Conservation (phyloP, 768 basidiomycete genomes). For the Podaxis sp. region DNA sequence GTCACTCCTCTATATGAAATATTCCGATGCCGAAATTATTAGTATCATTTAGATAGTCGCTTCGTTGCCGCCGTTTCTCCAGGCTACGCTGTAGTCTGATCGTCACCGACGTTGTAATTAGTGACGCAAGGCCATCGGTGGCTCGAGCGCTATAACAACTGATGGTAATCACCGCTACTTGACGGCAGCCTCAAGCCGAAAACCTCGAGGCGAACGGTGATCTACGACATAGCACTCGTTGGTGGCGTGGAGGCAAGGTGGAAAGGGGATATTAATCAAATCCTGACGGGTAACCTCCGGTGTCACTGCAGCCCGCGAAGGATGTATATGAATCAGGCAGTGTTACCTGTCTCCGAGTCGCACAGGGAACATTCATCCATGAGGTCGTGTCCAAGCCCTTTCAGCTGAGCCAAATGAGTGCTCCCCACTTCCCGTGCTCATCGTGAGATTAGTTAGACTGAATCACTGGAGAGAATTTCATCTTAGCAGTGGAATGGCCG, state of each 20-base stretch:
- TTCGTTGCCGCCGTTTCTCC: background rate
- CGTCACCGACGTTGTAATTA: background rate
- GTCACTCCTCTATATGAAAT: background rate
- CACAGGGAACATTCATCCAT: background rate
- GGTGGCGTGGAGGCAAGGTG: background rate
- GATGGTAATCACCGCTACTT: background rate
- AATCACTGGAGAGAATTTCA: background rate
- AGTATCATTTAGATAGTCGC: background rate
- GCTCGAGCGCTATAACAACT: no score
- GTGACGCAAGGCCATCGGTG: background rate
- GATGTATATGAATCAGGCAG: constrained; percentile 8
- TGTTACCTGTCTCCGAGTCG: background rate
- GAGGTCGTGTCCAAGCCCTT: background rate
- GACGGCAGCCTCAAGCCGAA: background rate
- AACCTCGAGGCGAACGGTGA: background rate
- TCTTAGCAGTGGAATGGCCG: background rate
- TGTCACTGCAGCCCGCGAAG: background rate
- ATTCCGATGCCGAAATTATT: background rate
- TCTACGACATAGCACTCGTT: constrained; percentile 2
- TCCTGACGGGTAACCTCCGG: constrained; percentile 1
- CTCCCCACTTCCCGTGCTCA: background rate
- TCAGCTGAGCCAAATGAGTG: background rate
- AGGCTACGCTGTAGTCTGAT: background rate
- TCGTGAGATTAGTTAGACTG: constrained; percentile 2
- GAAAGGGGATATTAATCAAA: background rate